Percentiles rank a stretch among this genome's conserved stretches.
These are phyloP conservation scores for Cryptosporidium felis DNA, from an alignment of 169 alveolate species.

Conservation along the genomic window DNA sequence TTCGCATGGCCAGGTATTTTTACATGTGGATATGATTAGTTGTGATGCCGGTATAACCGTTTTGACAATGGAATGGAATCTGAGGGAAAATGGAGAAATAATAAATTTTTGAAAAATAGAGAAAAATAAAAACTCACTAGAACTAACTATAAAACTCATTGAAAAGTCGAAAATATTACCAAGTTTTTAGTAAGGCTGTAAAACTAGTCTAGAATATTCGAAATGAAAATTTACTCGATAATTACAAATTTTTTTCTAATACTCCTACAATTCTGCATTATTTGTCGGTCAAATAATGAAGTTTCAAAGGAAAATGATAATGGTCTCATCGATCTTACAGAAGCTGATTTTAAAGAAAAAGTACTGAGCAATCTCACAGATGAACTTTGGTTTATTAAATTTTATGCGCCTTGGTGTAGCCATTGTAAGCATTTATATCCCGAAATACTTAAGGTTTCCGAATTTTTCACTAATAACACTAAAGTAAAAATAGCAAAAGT, in stretches of 20 bases:
- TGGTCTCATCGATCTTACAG: neutral
- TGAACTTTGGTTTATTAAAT: constrained; percentile 87
- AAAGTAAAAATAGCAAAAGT: constrained; percentile 80
- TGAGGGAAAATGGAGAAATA: neutral
- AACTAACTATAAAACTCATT: too few species aligned
- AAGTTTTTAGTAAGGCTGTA: too few species aligned
- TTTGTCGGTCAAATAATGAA: too few species aligned
- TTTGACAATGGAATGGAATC: neutral
- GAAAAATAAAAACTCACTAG: too few species aligned
- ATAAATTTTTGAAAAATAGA: neutral
- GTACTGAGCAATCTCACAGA: constrained; percentile 75
- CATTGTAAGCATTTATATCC: constrained; percentile 81
- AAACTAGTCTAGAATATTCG: too few species aligned
- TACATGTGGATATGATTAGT: constrained; percentile 20
- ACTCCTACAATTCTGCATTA: too few species aligned
- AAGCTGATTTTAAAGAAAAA: constrained; percentile 1
- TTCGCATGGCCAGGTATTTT: too few species aligned
- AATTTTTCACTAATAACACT: constrained; percentile 29
- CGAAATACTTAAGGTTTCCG: constrained; percentile 66
- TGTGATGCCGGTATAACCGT: constrained; percentile 16
- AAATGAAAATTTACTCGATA: neutral
- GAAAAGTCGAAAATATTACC: too few species aligned
- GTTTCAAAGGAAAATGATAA: neutral
- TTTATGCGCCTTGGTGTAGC: constrained; percentile 94
- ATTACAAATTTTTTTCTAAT: neutral